phyloP scores from a whole-genome alignment of 176 grass and related monocot species.

The Pontederia crassipes region DNA sequence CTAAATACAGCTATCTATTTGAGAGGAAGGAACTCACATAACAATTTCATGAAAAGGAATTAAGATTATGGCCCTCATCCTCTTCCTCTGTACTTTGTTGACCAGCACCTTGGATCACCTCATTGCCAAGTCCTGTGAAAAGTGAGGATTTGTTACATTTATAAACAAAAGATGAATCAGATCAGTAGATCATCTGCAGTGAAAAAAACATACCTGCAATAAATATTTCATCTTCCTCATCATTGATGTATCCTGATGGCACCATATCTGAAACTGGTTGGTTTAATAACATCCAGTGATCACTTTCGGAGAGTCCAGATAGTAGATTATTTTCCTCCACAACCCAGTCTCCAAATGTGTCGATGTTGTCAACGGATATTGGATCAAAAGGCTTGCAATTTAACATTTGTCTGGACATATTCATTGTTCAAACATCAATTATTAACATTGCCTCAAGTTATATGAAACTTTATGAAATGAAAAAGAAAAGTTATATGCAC shows the following conservation, averaged over 20 bases:
- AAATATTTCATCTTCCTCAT: slow-evolving; percentile 71
- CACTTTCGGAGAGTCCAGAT: slow-evolving; percentile 14
- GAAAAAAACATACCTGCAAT: slow-evolving; percentile 45
- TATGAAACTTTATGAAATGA: neutral
- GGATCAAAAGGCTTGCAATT: slow-evolving; percentile 63
- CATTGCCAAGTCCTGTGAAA: slow-evolving; percentile 62
- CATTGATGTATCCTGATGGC: slow-evolving; percentile 22
- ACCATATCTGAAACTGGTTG: slow-evolving; percentile 26
- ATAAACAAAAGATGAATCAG: neutral
- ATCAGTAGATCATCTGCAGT: slow-evolving; percentile 9
- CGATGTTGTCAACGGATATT: slow-evolving; percentile 53
- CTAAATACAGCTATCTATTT: too few relatives aligned
- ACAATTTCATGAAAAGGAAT: slow-evolving; percentile 12
- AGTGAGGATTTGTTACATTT: slow-evolving; percentile 2
- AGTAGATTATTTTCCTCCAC: slow-evolving; percentile 45
- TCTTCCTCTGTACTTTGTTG: slow-evolving; percentile 32
- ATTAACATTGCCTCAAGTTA: neutral
- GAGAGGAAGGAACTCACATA: neutral
- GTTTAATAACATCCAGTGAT: slow-evolving; percentile 66
- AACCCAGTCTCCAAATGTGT: slow-evolving; percentile 76
- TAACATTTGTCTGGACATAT: slow-evolving; percentile 38
- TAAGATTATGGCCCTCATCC: slow-evolving; percentile 5
- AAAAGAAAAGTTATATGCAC: neutral
- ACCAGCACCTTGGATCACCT: slow-evolving; percentile 64
- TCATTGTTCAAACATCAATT: neutral